Base-by-base conservation (phyloP, 169 alveolate species). In the Cyclospora cayetanensis region DNA sequence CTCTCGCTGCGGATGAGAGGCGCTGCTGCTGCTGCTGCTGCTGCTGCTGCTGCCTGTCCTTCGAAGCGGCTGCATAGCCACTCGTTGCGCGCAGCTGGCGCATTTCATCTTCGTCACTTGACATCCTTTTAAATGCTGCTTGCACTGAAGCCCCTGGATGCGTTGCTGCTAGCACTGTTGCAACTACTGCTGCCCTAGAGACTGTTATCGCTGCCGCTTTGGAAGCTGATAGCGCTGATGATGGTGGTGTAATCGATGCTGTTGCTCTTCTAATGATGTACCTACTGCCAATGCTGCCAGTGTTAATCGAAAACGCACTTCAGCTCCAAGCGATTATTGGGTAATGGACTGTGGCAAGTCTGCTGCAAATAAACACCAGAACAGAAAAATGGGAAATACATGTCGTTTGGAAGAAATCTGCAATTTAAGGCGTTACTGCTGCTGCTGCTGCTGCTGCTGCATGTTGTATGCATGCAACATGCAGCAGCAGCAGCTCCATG, bases 1-100 rank as follows among this genome's bases (percentile, higher is more conserved):
- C 72, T 11, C 35, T 29, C n/a, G 20, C 72, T 11, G 34, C 34
- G 7, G 34, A 9, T n/a, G 20, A 9, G 7, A 4, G 29, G 7
- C n/a, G 72, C 72, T 18, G 72, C 72, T 60, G 72, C 72, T 60
- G 72, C n/a, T 4, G 29, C 7, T 60, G 72, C 72, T 18, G 72
- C 72, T 60, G 72, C 72, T 60, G 72, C 72, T 60, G 72, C 72
- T 60, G 72, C 72, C 72, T 22, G 72, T 60, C 72, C 72, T n/a
- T 60, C 4, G 72, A 22, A 9, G 72, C 72, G 4, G 72, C 72
- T 20, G 72, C 72, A 29, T 60, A 60, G 72, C 72, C n/a, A 29
- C 72, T 60, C 29, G 72, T 60, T 11, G 7, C 72, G 29, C 72
- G 72, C 72, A 60, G 72, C 72, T 18, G 72, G 35, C 72, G 72